phyloP scores from a whole-genome alignment of 805 yeast genomes.

The Zygosaccharomyces lentus region DNA sequence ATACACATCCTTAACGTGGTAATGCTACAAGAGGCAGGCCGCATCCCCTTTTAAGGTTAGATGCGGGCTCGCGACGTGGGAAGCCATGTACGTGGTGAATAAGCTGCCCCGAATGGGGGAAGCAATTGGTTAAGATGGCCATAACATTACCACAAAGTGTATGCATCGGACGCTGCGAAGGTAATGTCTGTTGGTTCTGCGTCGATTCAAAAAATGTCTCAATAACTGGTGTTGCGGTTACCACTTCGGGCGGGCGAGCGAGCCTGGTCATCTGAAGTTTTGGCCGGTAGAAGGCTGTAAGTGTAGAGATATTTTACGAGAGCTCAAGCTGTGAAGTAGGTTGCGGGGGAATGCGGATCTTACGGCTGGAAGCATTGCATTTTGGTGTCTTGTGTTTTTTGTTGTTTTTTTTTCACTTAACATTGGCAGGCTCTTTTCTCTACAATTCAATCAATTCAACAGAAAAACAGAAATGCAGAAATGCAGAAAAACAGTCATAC shows the following conservation, averaged over 20 bases:
- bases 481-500: background rate
- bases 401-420: too few relatives aligned
- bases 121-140: background rate
- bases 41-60: background rate
- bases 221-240: background rate
- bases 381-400: too few relatives aligned
- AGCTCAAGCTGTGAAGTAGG: too few relatives aligned
- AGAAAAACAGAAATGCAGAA: background rate
- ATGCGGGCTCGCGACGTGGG: background rate
- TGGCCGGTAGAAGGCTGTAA: background rate
- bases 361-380: too few relatives aligned
- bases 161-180: background rate
- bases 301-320: too few relatives aligned
- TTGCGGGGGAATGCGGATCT: too few relatives aligned
- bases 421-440: too few relatives aligned
- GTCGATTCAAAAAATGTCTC: background rate
- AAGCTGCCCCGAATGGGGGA: background rate
- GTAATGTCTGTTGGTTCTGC: background rate
- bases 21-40: background rate
- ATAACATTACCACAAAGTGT: background rate
- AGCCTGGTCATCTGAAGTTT: background rate
- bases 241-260: background rate
- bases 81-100: background rate
- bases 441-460: too few relatives aligned
- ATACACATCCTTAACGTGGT: background rate